A percentile compares a stretch with the other conserved stretches of the same genome.
Conservation (phyloP, 352 stramenopile genomes). For the Phytopythium litorale region DNA sequence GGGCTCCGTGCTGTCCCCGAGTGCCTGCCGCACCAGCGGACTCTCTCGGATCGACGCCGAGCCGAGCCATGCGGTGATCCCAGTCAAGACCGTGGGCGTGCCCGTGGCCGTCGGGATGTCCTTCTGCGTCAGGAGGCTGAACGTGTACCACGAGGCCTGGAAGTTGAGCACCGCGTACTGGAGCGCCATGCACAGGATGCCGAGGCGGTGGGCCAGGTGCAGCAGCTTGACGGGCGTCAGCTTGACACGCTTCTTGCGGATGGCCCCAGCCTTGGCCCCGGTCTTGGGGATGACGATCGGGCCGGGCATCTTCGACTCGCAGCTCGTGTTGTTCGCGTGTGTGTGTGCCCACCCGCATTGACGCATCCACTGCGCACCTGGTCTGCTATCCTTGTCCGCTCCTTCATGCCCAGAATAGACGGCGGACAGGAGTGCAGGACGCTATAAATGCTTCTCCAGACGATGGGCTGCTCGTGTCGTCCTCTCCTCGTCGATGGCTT, state of each 20-base stretch:
- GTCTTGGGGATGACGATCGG: not conserved
- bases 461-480: too few species aligned
- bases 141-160: slow-evolving; percentile 16
- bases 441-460: not conserved
- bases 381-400: not conserved
- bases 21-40: slow-evolving; percentile 16
- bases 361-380: not conserved
- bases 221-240: slow-evolving; percentile 5
- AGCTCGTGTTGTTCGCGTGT: not conserved
- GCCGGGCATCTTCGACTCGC: not conserved
- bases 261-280: not conserved
- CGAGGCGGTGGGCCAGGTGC: slow-evolving; percentile 10
- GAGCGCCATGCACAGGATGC: slow-evolving; percentile 17
- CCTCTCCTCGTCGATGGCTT: too few species aligned
- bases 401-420: not conserved
- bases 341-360: not conserved
- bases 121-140: slow-evolving; percentile 15
- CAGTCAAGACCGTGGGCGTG: slow-evolving; percentile 8
- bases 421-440: not conserved
- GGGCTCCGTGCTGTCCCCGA: slow-evolving; percentile 26
- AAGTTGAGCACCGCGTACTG: slow-evolving; percentile 28
- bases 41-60: slow-evolving; percentile 24
- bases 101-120: slow-evolving; percentile 14
- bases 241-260: slow-evolving; percentile 3
- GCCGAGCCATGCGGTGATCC: slow-evolving; percentile 29